Percentiles rank a stretch among this genome's conserved stretches.
Evolutionary conservation across 257 asterid genomes (phyloP).

Genomic region (Forsythia suspensa): DNA sequence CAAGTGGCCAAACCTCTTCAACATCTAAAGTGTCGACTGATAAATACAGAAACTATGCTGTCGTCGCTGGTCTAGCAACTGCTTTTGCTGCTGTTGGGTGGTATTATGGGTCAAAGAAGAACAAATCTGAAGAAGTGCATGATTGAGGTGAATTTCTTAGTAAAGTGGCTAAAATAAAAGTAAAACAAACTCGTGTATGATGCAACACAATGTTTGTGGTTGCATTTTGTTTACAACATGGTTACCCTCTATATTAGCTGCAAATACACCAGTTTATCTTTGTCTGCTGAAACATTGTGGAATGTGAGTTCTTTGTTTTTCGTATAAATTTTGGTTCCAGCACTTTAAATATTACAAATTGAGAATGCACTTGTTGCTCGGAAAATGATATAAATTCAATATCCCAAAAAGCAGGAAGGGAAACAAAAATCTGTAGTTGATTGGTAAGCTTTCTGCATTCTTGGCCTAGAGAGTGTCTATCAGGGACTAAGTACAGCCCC

Average conservation of each 20-base stretch:
- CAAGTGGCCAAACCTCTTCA: slow-evolving; percentile 45
- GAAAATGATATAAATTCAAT: too few species aligned
- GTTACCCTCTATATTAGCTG: neutral
- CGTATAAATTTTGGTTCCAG: neutral
- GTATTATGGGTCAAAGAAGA: slow-evolving; percentile 60
- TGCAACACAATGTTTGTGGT: neutral
- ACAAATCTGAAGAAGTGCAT: slow-evolving; percentile 61
- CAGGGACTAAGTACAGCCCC: too few species aligned
- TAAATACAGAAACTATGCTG: slow-evolving; percentile 69
- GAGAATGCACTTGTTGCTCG: neutral
- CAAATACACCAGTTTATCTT: neutral
- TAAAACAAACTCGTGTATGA: slow-evolving; percentile 26
- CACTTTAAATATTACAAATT: neutral
- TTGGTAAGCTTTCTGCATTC: neutral
- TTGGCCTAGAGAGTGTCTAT: neutral
- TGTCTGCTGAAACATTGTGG: neutral
- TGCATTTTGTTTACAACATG: slow-evolving; percentile 10
- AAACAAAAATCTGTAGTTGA: neutral
- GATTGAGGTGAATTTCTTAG: slow-evolving; percentile 37
- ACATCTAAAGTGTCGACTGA: slow-evolving; percentile 64
- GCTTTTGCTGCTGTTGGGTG: slow-evolving; percentile 71
- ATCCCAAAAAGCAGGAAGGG: neutral
- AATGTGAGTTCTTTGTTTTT: neutral
- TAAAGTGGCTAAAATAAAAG: slow-evolving; percentile 22
- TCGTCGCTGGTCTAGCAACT: slow-evolving; percentile 64